Conservation (phyloP, 345 rosid species). For the Gynandropsis gynandra region DNA sequence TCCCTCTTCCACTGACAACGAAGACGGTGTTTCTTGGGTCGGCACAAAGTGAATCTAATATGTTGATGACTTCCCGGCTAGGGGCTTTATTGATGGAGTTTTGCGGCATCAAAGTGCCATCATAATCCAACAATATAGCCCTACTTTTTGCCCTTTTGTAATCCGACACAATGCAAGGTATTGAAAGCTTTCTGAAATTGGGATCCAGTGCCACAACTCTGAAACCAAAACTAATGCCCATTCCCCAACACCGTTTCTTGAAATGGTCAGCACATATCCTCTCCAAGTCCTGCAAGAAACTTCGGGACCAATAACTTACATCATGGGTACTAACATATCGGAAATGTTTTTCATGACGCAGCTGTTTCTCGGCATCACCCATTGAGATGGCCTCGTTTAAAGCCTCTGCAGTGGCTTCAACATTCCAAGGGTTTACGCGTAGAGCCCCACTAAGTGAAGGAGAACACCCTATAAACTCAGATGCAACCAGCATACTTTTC, state of each 20-base stretch:
- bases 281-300: conserved; percentile 36
- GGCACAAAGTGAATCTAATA: conserved; percentile 28
- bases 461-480: conserved; percentile 36
- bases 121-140: conserved; percentile 34
- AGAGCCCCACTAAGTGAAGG: conserved; percentile 38
- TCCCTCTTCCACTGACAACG: conserved; percentile 37
- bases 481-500: conserved; percentile 37
- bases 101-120: conserved; percentile 37
- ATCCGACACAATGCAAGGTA: conserved; percentile 34
- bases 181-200: conserved; percentile 35
- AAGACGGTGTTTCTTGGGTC: conserved; percentile 29
- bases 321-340: conserved; percentile 36
- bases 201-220: conserved; percentile 37
- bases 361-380: conserved; percentile 34
- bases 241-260: conserved; percentile 37
- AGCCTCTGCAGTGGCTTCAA: conserved; percentile 34
- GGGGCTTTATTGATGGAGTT: conserved; percentile 35
- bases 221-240: conserved; percentile 35
- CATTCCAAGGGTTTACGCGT: conserved; percentile 37
- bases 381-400: conserved; percentile 31
- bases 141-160: conserved; percentile 34
- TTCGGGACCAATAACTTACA: conserved; percentile 34
- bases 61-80: conserved; percentile 30
- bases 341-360: conserved; percentile 90
- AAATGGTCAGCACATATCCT: conserved; percentile 38